These are phyloP conservation scores for Mycena vulgaris DNA, from an alignment of 768 basidiomycete genomes.

Conservation along the genomic window DNA sequence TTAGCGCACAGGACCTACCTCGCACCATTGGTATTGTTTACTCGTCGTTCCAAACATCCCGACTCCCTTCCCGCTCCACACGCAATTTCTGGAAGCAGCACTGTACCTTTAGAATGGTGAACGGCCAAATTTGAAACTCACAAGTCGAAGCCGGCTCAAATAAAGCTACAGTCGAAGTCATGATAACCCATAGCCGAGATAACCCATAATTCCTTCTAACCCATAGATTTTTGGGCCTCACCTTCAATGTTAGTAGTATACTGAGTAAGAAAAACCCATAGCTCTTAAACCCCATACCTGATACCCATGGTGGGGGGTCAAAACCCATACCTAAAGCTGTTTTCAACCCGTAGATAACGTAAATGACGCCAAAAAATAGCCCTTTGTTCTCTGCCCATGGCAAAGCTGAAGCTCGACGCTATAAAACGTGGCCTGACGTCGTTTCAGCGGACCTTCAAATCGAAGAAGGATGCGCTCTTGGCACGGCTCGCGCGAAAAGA, in stretches of 20 bases:
- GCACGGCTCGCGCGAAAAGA: no score
- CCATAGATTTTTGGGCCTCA: slow-evolving; percentile 10
- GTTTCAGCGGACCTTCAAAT: neutral
- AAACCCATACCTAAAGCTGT: neutral
- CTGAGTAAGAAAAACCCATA: slow-evolving; percentile 10
- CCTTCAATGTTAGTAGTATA: neutral
- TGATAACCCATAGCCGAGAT: slow-evolving; percentile 19
- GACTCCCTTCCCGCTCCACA: no score
- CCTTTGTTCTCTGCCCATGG: neutral
- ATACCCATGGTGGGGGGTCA: neutral
- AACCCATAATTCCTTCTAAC: slow-evolving; percentile 28
- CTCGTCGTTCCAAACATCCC: no score
- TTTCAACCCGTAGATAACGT: no score
- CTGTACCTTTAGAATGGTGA: no score
- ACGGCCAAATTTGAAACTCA: no score
- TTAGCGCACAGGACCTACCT: no score
- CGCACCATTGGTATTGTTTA: no score
- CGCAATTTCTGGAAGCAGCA: no score
- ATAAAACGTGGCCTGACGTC: neutral
- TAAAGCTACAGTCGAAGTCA: slow-evolving; percentile 28
- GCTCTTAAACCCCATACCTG: neutral
- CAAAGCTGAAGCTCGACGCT: neutral
- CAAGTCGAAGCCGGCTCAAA: no score
- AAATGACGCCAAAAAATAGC: slow-evolving; percentile 1
- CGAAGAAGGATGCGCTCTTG: neutral